A percentile compares a stretch with the other conserved stretches of the same genome.
Evolutionary conservation across 495 filamentous ascomycete species (phyloP).

Genomic region (Massariosphaeria phaeospora): DNA sequence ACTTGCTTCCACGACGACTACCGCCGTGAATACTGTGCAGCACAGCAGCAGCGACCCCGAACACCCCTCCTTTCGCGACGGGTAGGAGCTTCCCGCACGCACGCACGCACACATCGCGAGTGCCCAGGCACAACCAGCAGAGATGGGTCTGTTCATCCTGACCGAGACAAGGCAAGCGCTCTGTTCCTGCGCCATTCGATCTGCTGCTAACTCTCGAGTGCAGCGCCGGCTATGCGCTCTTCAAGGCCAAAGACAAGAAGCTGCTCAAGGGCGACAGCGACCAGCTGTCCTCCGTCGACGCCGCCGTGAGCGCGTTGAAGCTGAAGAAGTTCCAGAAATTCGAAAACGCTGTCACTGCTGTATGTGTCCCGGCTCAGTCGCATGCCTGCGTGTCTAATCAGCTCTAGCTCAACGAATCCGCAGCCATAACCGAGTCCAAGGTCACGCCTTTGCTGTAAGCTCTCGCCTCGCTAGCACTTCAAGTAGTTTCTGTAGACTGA

Average conservation of each 20-base stretch:
- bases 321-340: slow-evolving; percentile 93
- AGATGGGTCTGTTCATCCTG: slow-evolving; percentile 47
- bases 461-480: too few species aligned
- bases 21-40: background rate
- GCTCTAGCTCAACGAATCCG: slow-evolving; percentile 82
- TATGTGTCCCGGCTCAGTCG: too few species aligned
- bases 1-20: background rate
- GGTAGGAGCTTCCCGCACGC: slow-evolving; percentile 9
- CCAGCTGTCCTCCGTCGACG: slow-evolving; percentile 74
- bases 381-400: too few species aligned
- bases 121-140: slow-evolving; percentile 17
- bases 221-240: slow-evolving; percentile 91
- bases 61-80: too few species aligned
- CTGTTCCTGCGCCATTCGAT: background rate
- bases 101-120: background rate
- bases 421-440: slow-evolving; percentile 84
- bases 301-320: slow-evolving; percentile 80
- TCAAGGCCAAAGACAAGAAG: slow-evolving; percentile 98
- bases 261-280: slow-evolving; percentile 76
- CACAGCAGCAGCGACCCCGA: background rate
- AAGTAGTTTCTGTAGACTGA: too few species aligned
- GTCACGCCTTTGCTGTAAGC: slow-evolving; percentile 87
- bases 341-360: slow-evolving; percentile 81
- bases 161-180: slow-evolving; percentile 60
- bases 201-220: background rate